A percentile compares a stretch with the other conserved stretches of the same genome.
These are phyloP conservation scores for Euphorbia lathyris DNA, from an alignment of 345 rosid species.

Conservation along the genomic window DNA sequence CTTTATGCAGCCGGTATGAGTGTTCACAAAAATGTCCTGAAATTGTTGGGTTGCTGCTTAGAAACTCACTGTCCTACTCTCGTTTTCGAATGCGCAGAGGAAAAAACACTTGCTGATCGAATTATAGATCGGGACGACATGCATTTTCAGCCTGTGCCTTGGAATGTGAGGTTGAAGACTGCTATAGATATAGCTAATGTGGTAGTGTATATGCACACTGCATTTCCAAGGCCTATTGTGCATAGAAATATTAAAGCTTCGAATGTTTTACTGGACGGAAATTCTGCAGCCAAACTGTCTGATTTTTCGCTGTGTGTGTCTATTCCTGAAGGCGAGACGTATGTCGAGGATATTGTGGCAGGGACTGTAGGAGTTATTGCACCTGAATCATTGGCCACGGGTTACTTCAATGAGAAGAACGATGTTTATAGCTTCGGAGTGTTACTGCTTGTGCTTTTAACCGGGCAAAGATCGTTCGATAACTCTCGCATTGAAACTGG, in stretches of 20 bases:
- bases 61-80: constrained; percentile 14
- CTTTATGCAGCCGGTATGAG: constrained; percentile 15
- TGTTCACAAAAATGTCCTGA: constrained; percentile 15
- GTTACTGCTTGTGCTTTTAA: constrained; percentile 17
- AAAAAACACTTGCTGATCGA: constrained; percentile 11
- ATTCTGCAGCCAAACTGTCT: constrained; percentile 14
- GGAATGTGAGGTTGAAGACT: constrained; percentile 20
- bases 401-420: constrained; percentile 20
- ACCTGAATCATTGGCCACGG: not conserved
- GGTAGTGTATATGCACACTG: constrained; percentile 23
- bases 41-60: constrained; percentile 33
- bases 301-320: constrained; percentile 7
- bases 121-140: not conserved
- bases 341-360: not conserved
- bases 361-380: not conserved
- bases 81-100: constrained; percentile 10
- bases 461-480: not conserved
- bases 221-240: constrained; percentile 20
- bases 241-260: constrained; percentile 1
- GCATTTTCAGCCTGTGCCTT: constrained; percentile 9
- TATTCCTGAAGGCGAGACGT: constrained; percentile 26
- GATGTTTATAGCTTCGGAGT: constrained; percentile 28
- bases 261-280: constrained; percentile 1
- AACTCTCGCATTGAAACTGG: not conserved
- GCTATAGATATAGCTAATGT: constrained; percentile 23